Evolutionary conservation across 176 grass and related monocot species (phyloP), one percentile per base, ranked within the genome.

Genomic region (Miscanthus lutarioriparius): DNA sequence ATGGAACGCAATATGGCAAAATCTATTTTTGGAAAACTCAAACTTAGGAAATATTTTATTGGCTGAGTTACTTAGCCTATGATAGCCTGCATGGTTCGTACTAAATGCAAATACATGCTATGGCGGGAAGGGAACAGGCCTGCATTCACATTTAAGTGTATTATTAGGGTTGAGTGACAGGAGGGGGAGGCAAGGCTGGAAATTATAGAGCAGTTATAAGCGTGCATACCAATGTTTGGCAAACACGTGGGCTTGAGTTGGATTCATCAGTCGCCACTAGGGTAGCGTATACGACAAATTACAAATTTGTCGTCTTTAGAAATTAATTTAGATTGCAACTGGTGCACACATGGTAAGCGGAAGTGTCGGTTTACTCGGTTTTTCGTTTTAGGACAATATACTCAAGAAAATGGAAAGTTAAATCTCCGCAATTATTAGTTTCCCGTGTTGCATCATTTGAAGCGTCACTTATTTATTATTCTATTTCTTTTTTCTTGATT

Each of bases 251-350:
- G n/a, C 69, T n/a, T 83, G 5, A 7, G 20, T 70, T 70, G 22
- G 19, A 62, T 85, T 80, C 44, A 70, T 47, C 9, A n/a, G 68
- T 75, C 9, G 8, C 58, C 13, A 40, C 10, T 88, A 76, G 63
- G 71, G 41, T 64, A 70, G 3, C 19, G 76, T 71, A 69, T 36
- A 43, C 28, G n/a, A 78, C 74, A 80, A 62, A 39, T 19, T 74
- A 44, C 17, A 39, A 26, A 36, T 47, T 38, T 84, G 76, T 70
- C 19, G 11, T 23, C 8, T 67, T 77, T 23, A 32, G 59, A 74
- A 79, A 67, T 43, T 68, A n/a, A 54, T 76, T 76, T 67, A 41
- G 22, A 48, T 47, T 80, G 48, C 59, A 62, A 38, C 49, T 12
- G 10, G n/a, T 32, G 27, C 27, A 75, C n/a, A n/a, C 28, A 13